phyloP scores from a whole-genome alignment of 768 basidiomycete species.

The Pleurotus platypus region DNA sequence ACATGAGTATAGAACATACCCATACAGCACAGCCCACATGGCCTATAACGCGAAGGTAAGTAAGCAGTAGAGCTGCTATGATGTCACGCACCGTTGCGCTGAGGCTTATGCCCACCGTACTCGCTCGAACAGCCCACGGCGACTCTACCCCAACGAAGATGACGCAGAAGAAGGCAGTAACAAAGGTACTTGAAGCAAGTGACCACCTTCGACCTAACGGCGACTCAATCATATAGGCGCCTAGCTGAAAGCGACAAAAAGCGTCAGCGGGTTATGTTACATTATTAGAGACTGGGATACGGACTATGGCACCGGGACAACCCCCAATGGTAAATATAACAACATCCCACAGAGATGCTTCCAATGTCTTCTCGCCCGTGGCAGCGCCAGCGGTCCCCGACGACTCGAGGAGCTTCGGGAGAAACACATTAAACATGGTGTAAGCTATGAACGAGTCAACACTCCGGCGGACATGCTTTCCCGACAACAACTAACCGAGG shows the following conservation, averaged over 20 bases:
- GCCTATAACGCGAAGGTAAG: conserved; percentile 33
- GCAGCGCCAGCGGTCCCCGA: conserved; percentile 22
- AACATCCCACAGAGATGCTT: conserved; percentile 79
- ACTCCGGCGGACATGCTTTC: background rate
- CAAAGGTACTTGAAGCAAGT: conserved; percentile 69
- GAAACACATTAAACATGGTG: conserved; percentile 92
- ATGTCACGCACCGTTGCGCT: conserved; percentile 57
- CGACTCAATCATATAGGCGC: conserved; percentile 80
- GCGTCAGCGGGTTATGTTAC: background rate
- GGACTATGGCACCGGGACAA: conserved; percentile 78
- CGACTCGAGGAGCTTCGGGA: conserved; percentile 82
- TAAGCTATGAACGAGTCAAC: conserved; percentile 43
- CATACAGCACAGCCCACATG: conserved; percentile 88
- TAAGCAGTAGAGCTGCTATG: background rate
- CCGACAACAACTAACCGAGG: conserved; percentile 48
- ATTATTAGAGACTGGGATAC: conserved; percentile 21
- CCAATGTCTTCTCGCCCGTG: conserved; percentile 39
- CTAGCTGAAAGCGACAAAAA: conserved; percentile 45
- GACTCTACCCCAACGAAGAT: conserved; percentile 60
- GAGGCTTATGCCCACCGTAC: conserved; percentile 74
- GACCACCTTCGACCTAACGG: conserved; percentile 68
- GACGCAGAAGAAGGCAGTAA: conserved; percentile 72
- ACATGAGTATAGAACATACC: conserved; percentile 25
- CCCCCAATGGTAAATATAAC: conserved; percentile 82
- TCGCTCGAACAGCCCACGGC: conserved; percentile 57